phyloP scores from a whole-genome alignment of 805 yeast species.

The Starmerella lactis-condensi region DNA sequence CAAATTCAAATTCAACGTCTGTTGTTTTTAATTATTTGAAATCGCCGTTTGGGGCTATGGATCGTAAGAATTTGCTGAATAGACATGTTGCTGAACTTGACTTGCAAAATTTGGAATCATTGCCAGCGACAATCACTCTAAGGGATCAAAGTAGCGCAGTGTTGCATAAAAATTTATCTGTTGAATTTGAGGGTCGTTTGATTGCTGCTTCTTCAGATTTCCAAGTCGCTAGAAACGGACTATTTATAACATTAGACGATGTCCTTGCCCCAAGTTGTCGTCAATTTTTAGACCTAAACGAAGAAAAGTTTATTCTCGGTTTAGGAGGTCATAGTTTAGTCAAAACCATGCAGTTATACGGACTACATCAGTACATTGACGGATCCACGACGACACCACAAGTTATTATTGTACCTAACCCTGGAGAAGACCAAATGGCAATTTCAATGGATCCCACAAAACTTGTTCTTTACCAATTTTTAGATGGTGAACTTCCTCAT shows the following conservation, averaged over 20 bases:
- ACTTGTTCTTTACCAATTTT: slow-evolving; percentile 45
- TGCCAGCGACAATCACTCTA: slow-evolving; percentile 7
- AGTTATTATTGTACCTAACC: slow-evolving; percentile 45
- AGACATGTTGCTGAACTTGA: slow-evolving; percentile 10
- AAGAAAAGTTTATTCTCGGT: slow-evolving; percentile 41
- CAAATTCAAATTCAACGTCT: slow-evolving; percentile 2
- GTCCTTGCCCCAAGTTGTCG: slow-evolving; percentile 10
- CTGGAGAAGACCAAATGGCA: too few species aligned
- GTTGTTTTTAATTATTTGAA: slow-evolving; percentile 12
- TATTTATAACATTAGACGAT: slow-evolving; percentile 15
- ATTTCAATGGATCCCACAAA: slow-evolving; percentile 1
- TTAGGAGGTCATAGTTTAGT: slow-evolving; percentile 45
- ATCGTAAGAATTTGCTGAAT: slow-evolving; percentile 8
- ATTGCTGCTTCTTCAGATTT: neutral
- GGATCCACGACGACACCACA: slow-evolving; percentile 29
- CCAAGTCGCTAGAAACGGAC: slow-evolving; percentile 29
- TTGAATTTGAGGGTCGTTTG: slow-evolving; percentile 2
- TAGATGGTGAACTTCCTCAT: slow-evolving; percentile 25
- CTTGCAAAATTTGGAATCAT: slow-evolving; percentile 3
- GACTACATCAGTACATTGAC: slow-evolving; percentile 37
- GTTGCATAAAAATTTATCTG: slow-evolving; percentile 3
- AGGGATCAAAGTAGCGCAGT: slow-evolving; percentile 11
- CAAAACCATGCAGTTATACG: slow-evolving; percentile 47
- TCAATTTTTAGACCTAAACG: slow-evolving; percentile 27
- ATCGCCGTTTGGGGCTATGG: slow-evolving; percentile 11